Percentiles rank a stretch among this genome's conserved stretches.
Evolutionary conservation across 805 yeast genomes (phyloP).

Genomic region (Sugiyamaella chiloensis): DNA sequence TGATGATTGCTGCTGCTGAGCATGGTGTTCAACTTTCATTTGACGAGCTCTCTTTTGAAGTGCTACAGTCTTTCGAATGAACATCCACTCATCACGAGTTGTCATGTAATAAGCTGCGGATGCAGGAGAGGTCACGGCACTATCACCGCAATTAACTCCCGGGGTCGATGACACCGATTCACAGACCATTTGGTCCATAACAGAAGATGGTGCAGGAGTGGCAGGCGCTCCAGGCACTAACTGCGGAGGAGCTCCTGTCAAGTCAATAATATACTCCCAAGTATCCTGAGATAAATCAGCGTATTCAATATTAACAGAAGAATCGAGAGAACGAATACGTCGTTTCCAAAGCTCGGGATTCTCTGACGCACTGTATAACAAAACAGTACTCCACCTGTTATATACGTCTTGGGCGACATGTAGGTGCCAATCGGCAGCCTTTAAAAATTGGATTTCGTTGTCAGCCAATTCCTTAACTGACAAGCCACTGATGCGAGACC

Average conservation of each 20-base stretch:
- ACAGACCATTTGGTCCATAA: not conserved
- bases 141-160: not conserved
- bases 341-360: slow-evolving; percentile 14
- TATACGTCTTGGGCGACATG: slow-evolving; percentile 50
- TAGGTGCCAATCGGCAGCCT: slow-evolving; percentile 53
- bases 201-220: slow-evolving; percentile 5
- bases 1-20: not conserved
- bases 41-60: slow-evolving; percentile 3
- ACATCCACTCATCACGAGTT: slow-evolving; percentile 11
- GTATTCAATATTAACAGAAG: slow-evolving; percentile 3
- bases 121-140: not conserved
- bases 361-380: slow-evolving; percentile 19
- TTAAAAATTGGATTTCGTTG: slow-evolving; percentile 54
- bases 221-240: slow-evolving; percentile 9
- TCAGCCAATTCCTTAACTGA: slow-evolving; percentile 46
- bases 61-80: slow-evolving; percentile 9
- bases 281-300: slow-evolving; percentile 5
- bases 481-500: slow-evolving; percentile 75
- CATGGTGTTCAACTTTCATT: not conserved
- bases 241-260: slow-evolving; percentile 2
- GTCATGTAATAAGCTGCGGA: slow-evolving; percentile 10
- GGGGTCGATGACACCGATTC: not conserved
- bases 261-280: slow-evolving; percentile 8
- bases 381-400: slow-evolving; percentile 39
- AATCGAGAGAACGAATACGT: slow-evolving; percentile 5